Evolutionary conservation across 768 basidiomycete genomes (phyloP), one percentile per base, ranked within the genome.

Genomic region (Russula brevipes): DNA sequence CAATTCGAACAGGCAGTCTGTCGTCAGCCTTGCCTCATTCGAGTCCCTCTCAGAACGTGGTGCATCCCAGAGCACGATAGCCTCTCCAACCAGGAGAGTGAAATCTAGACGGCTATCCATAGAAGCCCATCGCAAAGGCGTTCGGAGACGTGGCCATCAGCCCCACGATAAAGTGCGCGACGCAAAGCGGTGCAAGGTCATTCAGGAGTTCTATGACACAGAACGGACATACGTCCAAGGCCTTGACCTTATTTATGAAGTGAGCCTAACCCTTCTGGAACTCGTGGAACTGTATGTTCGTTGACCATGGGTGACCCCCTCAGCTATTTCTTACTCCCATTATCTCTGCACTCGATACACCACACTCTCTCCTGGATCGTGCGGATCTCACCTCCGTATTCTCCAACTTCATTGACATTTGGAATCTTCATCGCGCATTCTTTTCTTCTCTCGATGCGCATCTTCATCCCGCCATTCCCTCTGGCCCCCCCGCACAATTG

Each of bases 381-480:
- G 73, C 81, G 3, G 81, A 85, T 50, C 80, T 94, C 61, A 88
- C 86, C 0, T 80, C 85, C 12, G 78, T 93, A 41, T 94, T 94
- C 73, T 88, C 88, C 65, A 93, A 93, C 73, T 92, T 94, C 66
- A 86, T 92, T 70, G 91, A 94, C 73, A 93, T 94, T 39, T 92
- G 88, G 91, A 93, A 91, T 69, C 79, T 91, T 47, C 90, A 92
- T 74, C 87, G 82, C 56, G 82, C 87, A 2, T 87, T 92, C 74
- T 84, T 85, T 61, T 76, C 81, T 6, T 81, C 85, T 2, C 78
- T 92, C 35, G 78, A 82, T 8, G 73, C 75, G 46, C 76, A 82
- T 54, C 68, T 79, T 61, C 79, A 67, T 67, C 39, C 69, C 69
- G 30, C 45, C 52, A 42, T 11, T 42, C 12, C 24, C 33, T 33